Conservation (phyloP, 108 stramenopile genomes). For the Nitzschia sp. region DNA sequence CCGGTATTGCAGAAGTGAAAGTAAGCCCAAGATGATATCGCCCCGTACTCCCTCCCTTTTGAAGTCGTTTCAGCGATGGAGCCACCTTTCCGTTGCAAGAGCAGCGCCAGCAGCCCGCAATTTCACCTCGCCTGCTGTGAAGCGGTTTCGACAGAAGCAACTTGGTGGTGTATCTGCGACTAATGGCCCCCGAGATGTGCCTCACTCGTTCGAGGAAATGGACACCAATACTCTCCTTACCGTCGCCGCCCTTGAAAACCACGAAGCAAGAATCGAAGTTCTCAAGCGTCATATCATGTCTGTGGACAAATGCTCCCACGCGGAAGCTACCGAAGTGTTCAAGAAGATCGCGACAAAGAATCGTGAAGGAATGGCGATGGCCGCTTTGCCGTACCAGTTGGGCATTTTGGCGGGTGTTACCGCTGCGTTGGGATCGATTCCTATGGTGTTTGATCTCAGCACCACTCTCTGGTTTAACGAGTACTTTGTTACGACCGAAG, state of each 20-base stretch:
- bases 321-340: conserved; percentile 37
- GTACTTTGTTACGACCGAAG: conserved; percentile 76
- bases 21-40: not conserved
- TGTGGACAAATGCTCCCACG: conserved; percentile 43
- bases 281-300: conserved; percentile 68
- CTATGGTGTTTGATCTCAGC: conserved; percentile 71
- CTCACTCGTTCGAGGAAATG: conserved; percentile 41
- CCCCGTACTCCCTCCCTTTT: not conserved
- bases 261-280: conserved; percentile 50
- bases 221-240: conserved; percentile 52
- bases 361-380: conserved; percentile 51
- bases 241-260: conserved; percentile 46
- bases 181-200: conserved; percentile 43
- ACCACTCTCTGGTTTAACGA: conserved; percentile 85
- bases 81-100: too few species aligned
- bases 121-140: conserved; percentile 17
- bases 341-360: conserved; percentile 48
- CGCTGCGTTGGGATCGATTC: conserved; percentile 56
- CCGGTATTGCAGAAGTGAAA: too few species aligned
- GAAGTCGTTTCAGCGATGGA: not conserved
- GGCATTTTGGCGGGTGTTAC: conserved; percentile 57
- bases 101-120: not conserved
- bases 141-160: conserved; percentile 15
- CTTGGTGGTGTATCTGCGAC: too few species aligned
- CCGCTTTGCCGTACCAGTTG: conserved; percentile 64